Evolutionary conservation across 164 flowering plant genomes (phyloP).

Genomic region (Nelumbo lutea): DNA sequence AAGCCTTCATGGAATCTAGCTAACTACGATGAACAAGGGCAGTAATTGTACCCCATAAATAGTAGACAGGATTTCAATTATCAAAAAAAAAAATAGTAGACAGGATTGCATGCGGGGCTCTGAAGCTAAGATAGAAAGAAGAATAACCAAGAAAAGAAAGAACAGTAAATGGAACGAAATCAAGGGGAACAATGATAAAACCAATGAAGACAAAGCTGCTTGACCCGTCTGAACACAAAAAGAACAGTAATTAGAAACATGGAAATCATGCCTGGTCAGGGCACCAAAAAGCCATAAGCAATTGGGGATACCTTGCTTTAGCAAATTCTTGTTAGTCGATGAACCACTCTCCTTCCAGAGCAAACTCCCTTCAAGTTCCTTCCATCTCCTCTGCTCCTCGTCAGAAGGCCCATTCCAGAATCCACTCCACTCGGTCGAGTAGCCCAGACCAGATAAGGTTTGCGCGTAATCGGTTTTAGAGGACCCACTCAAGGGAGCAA

Average conservation of each 20-base stretch:
- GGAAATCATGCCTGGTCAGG: not conserved
- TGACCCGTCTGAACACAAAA: not conserved
- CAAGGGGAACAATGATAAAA: not conserved
- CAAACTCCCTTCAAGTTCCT: conserved; percentile 16
- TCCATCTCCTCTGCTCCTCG: conserved; percentile 18
- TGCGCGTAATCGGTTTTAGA: conserved; percentile 21
- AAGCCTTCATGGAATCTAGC: too few relatives aligned
- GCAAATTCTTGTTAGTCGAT: conserved; percentile 1
- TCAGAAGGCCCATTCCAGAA: conserved; percentile 26
- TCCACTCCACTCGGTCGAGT: conserved; percentile 18
- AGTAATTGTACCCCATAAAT: too few relatives aligned
- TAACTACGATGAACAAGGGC: too few relatives aligned
- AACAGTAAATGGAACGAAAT: not conserved
- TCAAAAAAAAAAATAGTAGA: too few relatives aligned
- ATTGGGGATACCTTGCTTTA: conserved; percentile 16
- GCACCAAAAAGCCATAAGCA: not conserved
- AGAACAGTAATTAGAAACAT: not conserved
- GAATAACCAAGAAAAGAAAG: not conserved
- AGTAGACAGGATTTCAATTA: too few relatives aligned
- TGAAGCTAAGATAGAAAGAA: not conserved
- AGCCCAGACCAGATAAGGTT: conserved; percentile 20
- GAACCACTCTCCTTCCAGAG: conserved; percentile 1
- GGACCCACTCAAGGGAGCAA: conserved; percentile 7
- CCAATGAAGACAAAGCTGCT: not conserved
- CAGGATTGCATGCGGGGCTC: not conserved